These are phyloP conservation scores for Ziziphus jujuba DNA, from an alignment of 306 rosid genomes.

Conservation along the genomic window DNA sequence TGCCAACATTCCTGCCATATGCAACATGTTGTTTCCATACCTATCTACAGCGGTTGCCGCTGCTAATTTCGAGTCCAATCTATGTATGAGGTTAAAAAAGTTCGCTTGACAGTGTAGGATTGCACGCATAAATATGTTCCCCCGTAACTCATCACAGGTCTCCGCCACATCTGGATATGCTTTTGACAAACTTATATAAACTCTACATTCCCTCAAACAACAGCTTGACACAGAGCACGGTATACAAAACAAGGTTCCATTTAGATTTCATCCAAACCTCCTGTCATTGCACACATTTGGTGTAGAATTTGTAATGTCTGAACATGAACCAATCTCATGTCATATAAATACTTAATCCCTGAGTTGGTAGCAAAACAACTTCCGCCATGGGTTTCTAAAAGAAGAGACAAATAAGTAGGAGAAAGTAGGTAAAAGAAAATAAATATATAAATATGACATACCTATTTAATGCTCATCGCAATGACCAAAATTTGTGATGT, in stretches of 20 bases:
- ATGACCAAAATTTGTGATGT: no score
- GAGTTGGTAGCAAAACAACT: no score
- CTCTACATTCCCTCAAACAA: neutral
- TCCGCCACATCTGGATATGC: neutral
- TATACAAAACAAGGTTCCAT: no score
- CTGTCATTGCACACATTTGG: neutral
- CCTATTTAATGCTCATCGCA: no score
- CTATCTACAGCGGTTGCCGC: fast-evolving
- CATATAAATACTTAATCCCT: no score
- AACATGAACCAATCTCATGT: no score
- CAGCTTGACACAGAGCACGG: neutral
- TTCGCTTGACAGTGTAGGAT: neutral
- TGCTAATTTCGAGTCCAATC: neutral
- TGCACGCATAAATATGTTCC: neutral
- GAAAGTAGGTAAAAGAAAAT: no score
- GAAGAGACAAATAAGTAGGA: no score
- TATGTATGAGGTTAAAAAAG: slow-evolving; percentile 7
- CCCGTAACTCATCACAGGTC: fast-evolving
- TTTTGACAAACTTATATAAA: neutral
- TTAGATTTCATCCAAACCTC: fast-evolving
- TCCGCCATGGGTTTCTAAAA: no score
- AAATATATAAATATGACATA: no score
- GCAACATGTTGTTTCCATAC: neutral
- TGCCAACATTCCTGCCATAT: slow-evolving; percentile 9
- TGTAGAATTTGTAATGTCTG: no score